These are phyloP conservation scores for Leptosphaerulina australis DNA, from an alignment of 2,329 filamentous ascomycete species.

Conservation along the genomic window DNA sequence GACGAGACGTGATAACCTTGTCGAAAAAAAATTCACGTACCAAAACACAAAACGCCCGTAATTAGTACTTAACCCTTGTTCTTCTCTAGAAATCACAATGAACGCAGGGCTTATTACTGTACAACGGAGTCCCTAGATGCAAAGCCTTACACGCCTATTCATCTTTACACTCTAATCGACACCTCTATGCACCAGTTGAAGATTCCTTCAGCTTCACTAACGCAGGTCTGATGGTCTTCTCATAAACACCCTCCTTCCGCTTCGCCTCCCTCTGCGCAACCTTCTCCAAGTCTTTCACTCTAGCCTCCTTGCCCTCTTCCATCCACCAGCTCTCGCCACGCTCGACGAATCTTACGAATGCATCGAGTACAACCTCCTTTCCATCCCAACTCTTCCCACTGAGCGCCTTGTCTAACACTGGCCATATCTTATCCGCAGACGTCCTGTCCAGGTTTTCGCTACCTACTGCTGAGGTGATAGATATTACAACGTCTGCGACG, in stretches of 20 bases:
- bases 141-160: too few relatives aligned
- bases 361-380: conserved; percentile 82
- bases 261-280: conserved; percentile 83
- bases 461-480: conserved; percentile 63
- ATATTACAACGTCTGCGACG: conserved; percentile 73
- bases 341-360: conserved; percentile 78
- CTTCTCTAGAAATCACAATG: too few relatives aligned
- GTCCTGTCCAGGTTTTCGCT: conserved; percentile 64
- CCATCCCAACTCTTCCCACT: conserved; percentile 90
- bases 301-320: conserved; percentile 61
- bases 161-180: background rate
- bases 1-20: background rate
- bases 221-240: conserved; percentile 29
- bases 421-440: conserved; percentile 75
- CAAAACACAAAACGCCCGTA: too few relatives aligned
- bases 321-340: conserved; percentile 64
- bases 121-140: background rate
- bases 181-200: conserved; percentile 2
- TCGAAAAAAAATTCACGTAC: background rate
- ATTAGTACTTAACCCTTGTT: too few relatives aligned
- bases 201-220: conserved; percentile 25
- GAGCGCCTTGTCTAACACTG: conserved; percentile 78
- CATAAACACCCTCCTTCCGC: conserved; percentile 83
- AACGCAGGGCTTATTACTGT: background rate
- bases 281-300: conserved; percentile 69